Conservation (phyloP, 192 early-diverging fungal genomes). For the Allomyces macrogynus region DNA sequence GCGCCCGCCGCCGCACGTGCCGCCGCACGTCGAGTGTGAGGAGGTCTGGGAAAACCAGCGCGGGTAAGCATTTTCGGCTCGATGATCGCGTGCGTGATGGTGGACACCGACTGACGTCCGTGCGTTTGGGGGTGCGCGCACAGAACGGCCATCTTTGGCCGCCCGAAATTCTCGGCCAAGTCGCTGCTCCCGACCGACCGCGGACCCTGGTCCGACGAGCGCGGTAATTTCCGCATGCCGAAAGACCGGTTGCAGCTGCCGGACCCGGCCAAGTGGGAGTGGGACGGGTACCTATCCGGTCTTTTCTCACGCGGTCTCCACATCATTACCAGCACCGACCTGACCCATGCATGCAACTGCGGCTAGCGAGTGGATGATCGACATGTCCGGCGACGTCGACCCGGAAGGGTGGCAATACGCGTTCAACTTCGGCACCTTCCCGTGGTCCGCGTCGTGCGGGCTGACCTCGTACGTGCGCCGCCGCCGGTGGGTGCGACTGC, state of each 20-base stretch:
- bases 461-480: not conserved
- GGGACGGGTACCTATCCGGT: not conserved
- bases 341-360: too few species aligned
- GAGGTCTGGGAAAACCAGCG: not conserved
- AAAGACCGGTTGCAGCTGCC: not conserved
- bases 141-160: not conserved
- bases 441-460: not conserved
- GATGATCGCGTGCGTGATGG: too few species aligned
- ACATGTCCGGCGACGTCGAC: not conserved
- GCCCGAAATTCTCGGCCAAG: not conserved
- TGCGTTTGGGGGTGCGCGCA: too few species aligned
- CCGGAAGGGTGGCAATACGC: not conserved
- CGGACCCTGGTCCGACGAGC: not conserved
- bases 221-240: not conserved
- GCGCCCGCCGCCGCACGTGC: too few species aligned
- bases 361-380: not conserved
- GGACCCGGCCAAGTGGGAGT: not conserved
- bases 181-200: not conserved
- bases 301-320: too few species aligned
- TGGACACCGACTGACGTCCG: too few species aligned
- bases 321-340: too few species aligned
- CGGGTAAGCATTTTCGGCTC: not conserved
- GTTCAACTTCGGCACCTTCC: not conserved
- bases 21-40: not conserved
- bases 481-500: not conserved